phyloP scores from a whole-genome alignment of 768 basidiomycete genomes.

The Suillus occidentalis region DNA sequence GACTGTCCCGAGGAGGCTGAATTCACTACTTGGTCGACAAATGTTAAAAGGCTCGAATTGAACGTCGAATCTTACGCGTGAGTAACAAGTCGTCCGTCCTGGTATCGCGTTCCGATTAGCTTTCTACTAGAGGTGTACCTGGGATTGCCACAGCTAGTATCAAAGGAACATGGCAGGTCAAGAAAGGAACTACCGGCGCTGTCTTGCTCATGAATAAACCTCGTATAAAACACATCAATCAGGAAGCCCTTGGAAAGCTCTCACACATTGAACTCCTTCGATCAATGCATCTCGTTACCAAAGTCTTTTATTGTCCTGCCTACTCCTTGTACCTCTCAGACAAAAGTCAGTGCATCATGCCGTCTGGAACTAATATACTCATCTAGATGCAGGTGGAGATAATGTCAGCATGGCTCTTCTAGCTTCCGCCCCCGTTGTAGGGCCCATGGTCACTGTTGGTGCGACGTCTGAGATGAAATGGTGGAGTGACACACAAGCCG shows the following conservation, averaged over 20 bases:
- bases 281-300: background rate
- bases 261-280: background rate
- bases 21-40: constrained; percentile 2
- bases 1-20: constrained; percentile 1
- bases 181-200: background rate
- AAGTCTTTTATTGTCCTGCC: constrained; percentile 3
- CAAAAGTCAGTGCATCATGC: background rate
- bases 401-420: background rate
- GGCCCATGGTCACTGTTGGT: background rate
- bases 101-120: background rate
- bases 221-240: background rate
- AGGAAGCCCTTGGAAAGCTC: background rate
- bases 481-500: background rate
- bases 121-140: background rate
- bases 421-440: background rate
- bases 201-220: constrained; percentile 3
- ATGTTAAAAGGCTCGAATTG: background rate
- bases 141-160: background rate
- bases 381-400: constrained; percentile 1
- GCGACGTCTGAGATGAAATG: background rate
- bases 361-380: background rate
- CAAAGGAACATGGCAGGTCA: constrained; percentile 4
- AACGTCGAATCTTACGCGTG: background rate
- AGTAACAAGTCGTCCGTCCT: background rate
- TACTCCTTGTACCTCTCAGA: constrained; percentile 2